A percentile compares a stretch with the other conserved stretches of the same genome.
Evolutionary conservation across 768 basidiomycete genomes (phyloP).

Genomic region (Boletus rubroflammeus): DNA sequence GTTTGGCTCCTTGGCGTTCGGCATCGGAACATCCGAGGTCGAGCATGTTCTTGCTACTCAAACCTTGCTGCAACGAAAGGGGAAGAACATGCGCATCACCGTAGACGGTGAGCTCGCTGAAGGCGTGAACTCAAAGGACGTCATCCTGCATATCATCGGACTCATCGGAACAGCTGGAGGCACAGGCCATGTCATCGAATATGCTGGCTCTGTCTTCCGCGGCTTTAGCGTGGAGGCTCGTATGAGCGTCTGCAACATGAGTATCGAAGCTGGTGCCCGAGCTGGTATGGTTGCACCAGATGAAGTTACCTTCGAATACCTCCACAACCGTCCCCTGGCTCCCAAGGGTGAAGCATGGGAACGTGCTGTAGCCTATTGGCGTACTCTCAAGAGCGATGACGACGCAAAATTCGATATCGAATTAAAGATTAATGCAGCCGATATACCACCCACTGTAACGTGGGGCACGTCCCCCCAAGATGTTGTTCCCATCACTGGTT

Average conservation of each 20-base stretch:
- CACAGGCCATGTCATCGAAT: constrained; percentile 89
- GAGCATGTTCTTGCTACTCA: constrained; percentile 94
- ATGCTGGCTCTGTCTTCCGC: constrained; percentile 84
- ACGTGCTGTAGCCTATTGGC: constrained; percentile 81
- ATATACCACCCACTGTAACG: constrained; percentile 86
- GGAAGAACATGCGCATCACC: constrained; percentile 89
- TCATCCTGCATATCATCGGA: constrained; percentile 88
- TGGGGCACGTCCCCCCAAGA: constrained; percentile 95
- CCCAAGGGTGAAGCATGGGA: constrained; percentile 88
- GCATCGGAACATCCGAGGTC: constrained; percentile 91
- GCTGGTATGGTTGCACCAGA: constrained; percentile 94
- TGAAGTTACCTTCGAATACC: constrained; percentile 81
- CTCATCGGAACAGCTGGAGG: constrained; percentile 92
- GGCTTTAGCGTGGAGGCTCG: constrained; percentile 86
- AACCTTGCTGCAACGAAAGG: constrained; percentile 80
- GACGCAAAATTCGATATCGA: constrained; percentile 84
- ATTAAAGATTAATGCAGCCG: constrained; percentile 73
- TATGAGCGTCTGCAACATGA: constrained; percentile 94
- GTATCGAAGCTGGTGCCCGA: constrained; percentile 89
- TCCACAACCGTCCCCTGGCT: constrained; percentile 74
- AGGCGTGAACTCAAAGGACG: constrained; percentile 87
- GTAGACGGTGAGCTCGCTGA: constrained; percentile 79
- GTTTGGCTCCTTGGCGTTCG: constrained; percentile 89
- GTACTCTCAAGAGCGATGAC: constrained; percentile 71
- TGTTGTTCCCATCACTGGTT: constrained; percentile 76